phyloP scores from a whole-genome alignment of 2,329 filamentous ascomycete genomes.

The Fusarium lyarnte region DNA sequence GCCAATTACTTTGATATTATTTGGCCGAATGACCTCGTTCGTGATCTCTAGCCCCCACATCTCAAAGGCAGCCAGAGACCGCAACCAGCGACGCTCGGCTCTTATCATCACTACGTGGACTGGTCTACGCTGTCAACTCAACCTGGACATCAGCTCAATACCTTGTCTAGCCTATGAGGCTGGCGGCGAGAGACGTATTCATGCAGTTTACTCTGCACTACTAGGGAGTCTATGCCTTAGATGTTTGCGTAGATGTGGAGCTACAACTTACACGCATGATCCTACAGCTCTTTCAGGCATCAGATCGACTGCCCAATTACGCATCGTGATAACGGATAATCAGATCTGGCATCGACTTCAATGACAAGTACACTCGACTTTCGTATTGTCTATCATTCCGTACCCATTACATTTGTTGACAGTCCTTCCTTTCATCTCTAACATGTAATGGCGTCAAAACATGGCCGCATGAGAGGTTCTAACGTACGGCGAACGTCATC shows the following conservation, averaged over 20 bases:
- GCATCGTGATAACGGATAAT: neutral
- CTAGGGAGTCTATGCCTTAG: neutral
- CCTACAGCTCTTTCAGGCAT: neutral
- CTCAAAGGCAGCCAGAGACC: neutral
- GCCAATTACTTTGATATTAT: neutral
- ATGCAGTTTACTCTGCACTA: neutral
- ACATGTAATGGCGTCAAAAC: neutral
- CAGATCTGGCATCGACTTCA: neutral
- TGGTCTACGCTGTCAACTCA: neutral
- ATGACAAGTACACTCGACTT: neutral
- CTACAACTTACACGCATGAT: constrained; percentile 12
- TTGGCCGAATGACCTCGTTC: constrained; percentile 6
- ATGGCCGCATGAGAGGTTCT: neutral
- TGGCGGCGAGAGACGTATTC: constrained; percentile 10
- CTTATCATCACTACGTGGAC: constrained; percentile 16
- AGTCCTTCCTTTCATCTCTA: neutral
- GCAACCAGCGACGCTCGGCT: constrained; percentile 21
- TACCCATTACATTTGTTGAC: neutral
- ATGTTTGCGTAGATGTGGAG: neutral
- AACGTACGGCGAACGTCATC: constrained; percentile 13
- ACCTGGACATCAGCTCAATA: constrained; percentile 4
- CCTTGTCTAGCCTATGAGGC: neutral
- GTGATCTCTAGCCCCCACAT: constrained; percentile 7
- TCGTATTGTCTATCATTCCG: neutral
- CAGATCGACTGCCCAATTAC: neutral